Evolutionary conservation across 2,329 filamentous ascomycete species (phyloP).

Genomic region (Colletotrichum chlorophyti): DNA sequence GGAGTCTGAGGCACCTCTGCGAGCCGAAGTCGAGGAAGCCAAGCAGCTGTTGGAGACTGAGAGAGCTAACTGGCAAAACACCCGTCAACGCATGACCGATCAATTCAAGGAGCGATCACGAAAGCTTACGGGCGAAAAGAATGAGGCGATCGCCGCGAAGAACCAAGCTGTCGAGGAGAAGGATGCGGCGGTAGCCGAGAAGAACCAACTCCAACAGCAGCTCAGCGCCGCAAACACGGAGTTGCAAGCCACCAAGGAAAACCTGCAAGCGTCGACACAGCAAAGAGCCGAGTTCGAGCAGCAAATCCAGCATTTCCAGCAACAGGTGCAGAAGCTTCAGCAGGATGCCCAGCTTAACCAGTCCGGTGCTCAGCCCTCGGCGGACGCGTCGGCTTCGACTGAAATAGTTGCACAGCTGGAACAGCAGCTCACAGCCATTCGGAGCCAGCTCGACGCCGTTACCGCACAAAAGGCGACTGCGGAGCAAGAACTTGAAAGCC

Average conservation of each 20-base stretch:
- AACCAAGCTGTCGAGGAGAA: constrained; percentile 59
- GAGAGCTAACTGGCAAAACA: constrained; percentile 59
- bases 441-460: constrained; percentile 70
- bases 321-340: constrained; percentile 46
- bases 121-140: constrained; percentile 60
- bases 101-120: constrained; percentile 68
- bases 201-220: constrained; percentile 59
- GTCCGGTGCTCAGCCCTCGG: constrained; percentile 42
- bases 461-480: constrained; percentile 72
- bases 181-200: constrained; percentile 57
- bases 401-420: constrained; percentile 58
- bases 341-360: constrained; percentile 46
- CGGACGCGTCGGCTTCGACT: constrained; percentile 46
- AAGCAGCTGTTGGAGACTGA: constrained; percentile 61
- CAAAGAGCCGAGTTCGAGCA: constrained; percentile 47
- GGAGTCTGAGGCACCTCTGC: constrained; percentile 56
- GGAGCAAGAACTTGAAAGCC: constrained; percentile 65
- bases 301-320: constrained; percentile 51
- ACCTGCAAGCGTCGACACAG: constrained; percentile 38
- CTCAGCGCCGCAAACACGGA: constrained; percentile 59
- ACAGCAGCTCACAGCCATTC: constrained; percentile 54
- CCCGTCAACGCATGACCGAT: constrained; percentile 61
- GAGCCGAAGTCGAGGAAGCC: constrained; percentile 58
- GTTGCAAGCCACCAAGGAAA: constrained; percentile 55
- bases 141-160: constrained; percentile 58